Base-by-base conservation (phyloP, 1,284 basidiomycete genomes). In the Ganoderma lucidum region DNA sequence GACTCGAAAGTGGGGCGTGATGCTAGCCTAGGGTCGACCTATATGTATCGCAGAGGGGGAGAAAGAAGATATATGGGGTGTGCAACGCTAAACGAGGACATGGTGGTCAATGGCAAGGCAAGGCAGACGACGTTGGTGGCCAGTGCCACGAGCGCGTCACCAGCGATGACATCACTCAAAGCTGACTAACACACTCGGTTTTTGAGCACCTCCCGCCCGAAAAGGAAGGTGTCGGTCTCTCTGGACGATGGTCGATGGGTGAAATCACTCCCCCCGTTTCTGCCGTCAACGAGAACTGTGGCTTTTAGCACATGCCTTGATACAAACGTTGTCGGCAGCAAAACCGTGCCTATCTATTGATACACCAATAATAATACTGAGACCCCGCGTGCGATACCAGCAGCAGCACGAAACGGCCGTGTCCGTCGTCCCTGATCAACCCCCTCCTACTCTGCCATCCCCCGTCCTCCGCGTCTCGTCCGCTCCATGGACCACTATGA, bases 321-420 rank as follows among this genome's bases (percentile, higher is more conserved):
- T 42, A 28, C 39, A 41, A 15, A 61, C 58, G n/a, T 10, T 41
- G 39, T 42, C 39, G n/a, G 37, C 53, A 62, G 32, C 70, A 35
- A 35, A 58, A 62, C 63, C 41, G 35, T 23, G 62, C 67, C 66
- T 61, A 60, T 58, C 55, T 68, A 66, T 44, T 61, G 63, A 66
- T 70, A 70, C 70, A 68, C 69, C 65, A 71, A 75, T 72, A 72
- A 74, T 56, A 64, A 71, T 72, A 75, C 44, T 30, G 30, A 62
- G 48, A 62, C 65, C 15, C 61, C n/a, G 58, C 53, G 60, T 41
- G 17, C 64, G 39, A 64, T 48, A 55, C 14, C 56, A 37, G 56
- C 35, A 59, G 12, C 19, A 59, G 56, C 56, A 12, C 3, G 56
- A 6, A 59, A 61, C 32, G 10, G 35, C 64, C 63, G 45, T 58